These are phyloP conservation scores for Termitomyces sp. DNA, from an alignment of 768 basidiomycete genomes.

Conservation along the genomic window DNA sequence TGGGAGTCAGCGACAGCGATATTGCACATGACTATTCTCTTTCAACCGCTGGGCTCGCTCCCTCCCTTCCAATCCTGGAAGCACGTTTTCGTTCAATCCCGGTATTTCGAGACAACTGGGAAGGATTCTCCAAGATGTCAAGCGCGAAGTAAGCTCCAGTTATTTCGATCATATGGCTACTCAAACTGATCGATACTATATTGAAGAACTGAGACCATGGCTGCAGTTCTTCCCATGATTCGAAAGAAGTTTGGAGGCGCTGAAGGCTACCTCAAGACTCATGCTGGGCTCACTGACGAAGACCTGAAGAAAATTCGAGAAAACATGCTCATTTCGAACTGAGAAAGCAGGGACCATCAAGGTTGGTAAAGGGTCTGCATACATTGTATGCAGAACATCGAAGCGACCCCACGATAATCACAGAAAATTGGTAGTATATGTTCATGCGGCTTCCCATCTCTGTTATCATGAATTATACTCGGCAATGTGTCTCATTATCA, in stretches of 20 bases:
- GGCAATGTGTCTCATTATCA: slow-evolving; percentile 11
- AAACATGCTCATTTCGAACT: background rate
- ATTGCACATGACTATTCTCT: slow-evolving; percentile 37
- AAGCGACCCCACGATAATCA: background rate
- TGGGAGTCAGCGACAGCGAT: slow-evolving; percentile 32
- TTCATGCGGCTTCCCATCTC: too few species aligned
- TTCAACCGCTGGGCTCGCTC: slow-evolving; percentile 31
- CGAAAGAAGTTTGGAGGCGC: slow-evolving; percentile 30
- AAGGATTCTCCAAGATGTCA: slow-evolving; percentile 29
- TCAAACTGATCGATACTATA: background rate
- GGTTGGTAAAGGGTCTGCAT: background rate
- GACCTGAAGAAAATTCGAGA: slow-evolving; percentile 17
- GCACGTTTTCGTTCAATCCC: slow-evolving; percentile 24
- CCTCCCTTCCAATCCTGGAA: slow-evolving; percentile 23
- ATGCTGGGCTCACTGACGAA: slow-evolving; percentile 24
- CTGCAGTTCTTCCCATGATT: slow-evolving; percentile 23
- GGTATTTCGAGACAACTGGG: slow-evolving; percentile 27
- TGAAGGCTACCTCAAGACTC: slow-evolving; percentile 26
- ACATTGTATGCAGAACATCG: background rate
- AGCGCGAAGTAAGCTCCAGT: slow-evolving; percentile 23
- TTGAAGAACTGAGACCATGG: slow-evolving; percentile 32
- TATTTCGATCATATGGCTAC: background rate
- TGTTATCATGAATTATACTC: background rate
- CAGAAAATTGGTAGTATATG: background rate
- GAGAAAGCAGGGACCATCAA: background rate